Conservation (phyloP, 148 eudicot species). For the Fagopyrum esculentum region DNA sequence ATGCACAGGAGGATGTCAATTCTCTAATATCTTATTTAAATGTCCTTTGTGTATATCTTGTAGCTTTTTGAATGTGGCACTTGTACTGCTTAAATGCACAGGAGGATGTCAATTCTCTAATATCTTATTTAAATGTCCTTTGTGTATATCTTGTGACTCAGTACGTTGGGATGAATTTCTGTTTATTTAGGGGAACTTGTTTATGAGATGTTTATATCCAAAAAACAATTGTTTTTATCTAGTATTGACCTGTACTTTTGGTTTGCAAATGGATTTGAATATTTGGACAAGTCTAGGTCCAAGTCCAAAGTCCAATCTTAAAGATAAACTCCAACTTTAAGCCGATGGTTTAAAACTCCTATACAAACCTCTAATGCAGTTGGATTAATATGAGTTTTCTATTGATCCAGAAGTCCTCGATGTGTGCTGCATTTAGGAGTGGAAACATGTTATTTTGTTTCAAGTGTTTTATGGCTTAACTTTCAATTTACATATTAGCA, state of each 20-base stretch:
- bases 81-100: neutral
- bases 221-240: no score
- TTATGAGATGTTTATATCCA: neutral
- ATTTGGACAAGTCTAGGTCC: neutral
- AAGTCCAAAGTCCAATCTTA: neutral
- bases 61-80: neutral
- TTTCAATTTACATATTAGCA: neutral
- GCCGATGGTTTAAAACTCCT: neutral
- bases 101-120: neutral
- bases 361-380: neutral
- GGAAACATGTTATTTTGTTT: neutral
- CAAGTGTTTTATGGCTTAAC: neutral
- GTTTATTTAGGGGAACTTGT: neutral
- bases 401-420: neutral
- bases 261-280: neutral
- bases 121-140: no score
- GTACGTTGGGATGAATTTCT: neutral
- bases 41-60: neutral
- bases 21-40: no score
- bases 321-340: neutral
- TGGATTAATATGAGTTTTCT: neutral
- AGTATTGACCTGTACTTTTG: neutral
- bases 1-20: neutral
- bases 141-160: neutral
- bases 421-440: neutral